A percentile compares a stretch with the other conserved stretches of the same genome.
These are phyloP conservation scores for Apodospora peruviana DNA, from an alignment of 495 filamentous ascomycete species.

Conservation along the genomic window DNA sequence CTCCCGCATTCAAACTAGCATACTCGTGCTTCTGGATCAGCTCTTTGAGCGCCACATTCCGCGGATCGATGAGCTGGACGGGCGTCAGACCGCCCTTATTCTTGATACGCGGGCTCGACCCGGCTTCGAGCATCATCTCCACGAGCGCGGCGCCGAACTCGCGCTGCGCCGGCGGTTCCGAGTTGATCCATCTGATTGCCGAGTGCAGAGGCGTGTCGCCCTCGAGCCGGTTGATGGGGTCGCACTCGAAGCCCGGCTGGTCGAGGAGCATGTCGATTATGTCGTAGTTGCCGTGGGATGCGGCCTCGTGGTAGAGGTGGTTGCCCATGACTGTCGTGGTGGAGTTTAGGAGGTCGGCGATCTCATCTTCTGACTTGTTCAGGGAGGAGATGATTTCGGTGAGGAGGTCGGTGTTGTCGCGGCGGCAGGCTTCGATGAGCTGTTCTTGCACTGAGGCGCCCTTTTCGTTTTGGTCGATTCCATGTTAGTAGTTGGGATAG, in stretches of 20 bases:
- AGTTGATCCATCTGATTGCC: slow-evolving; percentile 79
- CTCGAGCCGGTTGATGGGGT: slow-evolving; percentile 74
- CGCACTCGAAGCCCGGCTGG: slow-evolving; percentile 90
- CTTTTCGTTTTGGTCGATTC: slow-evolving; percentile 32
- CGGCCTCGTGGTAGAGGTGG: slow-evolving; percentile 83
- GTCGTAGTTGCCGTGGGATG: slow-evolving; percentile 82
- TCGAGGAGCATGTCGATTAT: slow-evolving; percentile 89
- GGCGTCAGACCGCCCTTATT: slow-evolving; percentile 70
- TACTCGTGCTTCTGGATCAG: slow-evolving; percentile 76
- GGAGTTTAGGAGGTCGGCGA: slow-evolving; percentile 72
- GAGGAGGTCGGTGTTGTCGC: slow-evolving; percentile 85
- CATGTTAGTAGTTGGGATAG: neutral
- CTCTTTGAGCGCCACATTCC: slow-evolving; percentile 62
- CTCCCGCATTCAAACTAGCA: slow-evolving; percentile 44
- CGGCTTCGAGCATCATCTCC: slow-evolving; percentile 89
- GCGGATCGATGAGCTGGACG: slow-evolving; percentile 64
- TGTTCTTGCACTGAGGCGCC: slow-evolving; percentile 81
- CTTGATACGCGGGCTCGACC: slow-evolving; percentile 40
- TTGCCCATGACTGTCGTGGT: slow-evolving; percentile 81
- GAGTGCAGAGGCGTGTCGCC: slow-evolving; percentile 87
- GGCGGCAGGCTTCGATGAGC: slow-evolving; percentile 87
- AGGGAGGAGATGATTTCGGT: slow-evolving; percentile 43
- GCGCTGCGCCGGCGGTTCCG: slow-evolving; percentile 49
- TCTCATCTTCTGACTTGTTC: slow-evolving; percentile 35
- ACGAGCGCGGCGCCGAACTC: slow-evolving; percentile 65